These are phyloP conservation scores for Ganoderma leucocontextum DNA, from an alignment of 1,284 basidiomycete species.

Conservation along the genomic window DNA sequence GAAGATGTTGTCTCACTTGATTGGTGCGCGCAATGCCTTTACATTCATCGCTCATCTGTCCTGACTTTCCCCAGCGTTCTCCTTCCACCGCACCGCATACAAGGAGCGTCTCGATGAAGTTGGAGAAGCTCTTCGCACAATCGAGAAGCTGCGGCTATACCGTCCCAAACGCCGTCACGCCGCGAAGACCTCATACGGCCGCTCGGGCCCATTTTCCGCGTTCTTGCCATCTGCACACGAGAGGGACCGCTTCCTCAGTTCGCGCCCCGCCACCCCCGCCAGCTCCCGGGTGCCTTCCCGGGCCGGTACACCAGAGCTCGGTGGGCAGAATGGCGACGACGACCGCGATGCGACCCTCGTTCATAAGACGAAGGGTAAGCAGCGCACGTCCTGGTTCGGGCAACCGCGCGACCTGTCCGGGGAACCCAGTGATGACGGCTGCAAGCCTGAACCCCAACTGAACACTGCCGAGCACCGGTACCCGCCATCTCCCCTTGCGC, in stretches of 20 bases:
- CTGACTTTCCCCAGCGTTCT: constrained; percentile 53
- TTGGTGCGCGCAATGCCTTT: constrained; percentile 45
- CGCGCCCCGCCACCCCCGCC: constrained; percentile 25
- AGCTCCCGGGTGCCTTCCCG: constrained; percentile 31
- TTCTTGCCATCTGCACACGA: constrained; percentile 43
- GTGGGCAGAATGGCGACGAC: constrained; percentile 34
- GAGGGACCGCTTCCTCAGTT: constrained; percentile 38
- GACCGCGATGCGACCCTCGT: constrained; percentile 37
- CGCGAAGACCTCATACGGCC: constrained; percentile 39
- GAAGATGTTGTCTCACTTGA: constrained; percentile 70
- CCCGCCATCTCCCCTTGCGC: constrained; percentile 27
- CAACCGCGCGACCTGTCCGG: constrained; percentile 21
- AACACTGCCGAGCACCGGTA: constrained; percentile 29
- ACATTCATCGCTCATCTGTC: not conserved
- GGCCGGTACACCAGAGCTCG: constrained; percentile 34
- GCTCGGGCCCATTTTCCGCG: constrained; percentile 34
- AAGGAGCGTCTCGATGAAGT: constrained; percentile 74
- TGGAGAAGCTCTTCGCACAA: constrained; percentile 60
- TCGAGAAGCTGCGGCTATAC: constrained; percentile 77
- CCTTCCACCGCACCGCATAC: constrained; percentile 81
- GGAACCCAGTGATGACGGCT: constrained; percentile 18
- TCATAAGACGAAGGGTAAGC: constrained; percentile 35
- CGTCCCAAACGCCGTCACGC: constrained; percentile 59
- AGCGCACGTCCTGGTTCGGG: constrained; percentile 25
- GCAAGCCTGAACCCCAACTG: constrained; percentile 23